Conservation (phyloP, 2,329 filamentous ascomycete species). For the Daldinia sp. region DNA sequence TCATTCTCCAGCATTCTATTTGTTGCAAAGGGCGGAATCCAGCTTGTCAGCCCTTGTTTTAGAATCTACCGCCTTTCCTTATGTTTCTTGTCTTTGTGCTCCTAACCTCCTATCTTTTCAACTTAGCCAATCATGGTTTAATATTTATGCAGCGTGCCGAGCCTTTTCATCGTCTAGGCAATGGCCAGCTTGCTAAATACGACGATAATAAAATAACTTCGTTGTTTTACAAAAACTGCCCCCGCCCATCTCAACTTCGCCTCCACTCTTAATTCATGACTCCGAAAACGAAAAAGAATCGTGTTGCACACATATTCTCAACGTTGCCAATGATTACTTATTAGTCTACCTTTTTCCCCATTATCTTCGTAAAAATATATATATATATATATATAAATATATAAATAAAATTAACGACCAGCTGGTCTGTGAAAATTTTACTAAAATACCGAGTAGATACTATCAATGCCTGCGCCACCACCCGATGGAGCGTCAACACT, state of each 20-base stretch:
- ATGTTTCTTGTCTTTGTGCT: constrained; percentile 22
- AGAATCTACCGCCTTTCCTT: constrained; percentile 6
- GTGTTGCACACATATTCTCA: constrained; percentile 5
- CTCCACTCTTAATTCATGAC: neutral
- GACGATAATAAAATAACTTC: constrained; percentile 19
- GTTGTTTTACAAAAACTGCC: constrained; percentile 23
- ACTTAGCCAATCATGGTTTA: constrained; percentile 19
- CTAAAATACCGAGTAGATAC: constrained; percentile 11
- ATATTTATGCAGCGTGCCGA: constrained; percentile 33
- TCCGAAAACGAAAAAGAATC: constrained; percentile 15
- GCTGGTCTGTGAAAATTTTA: neutral
- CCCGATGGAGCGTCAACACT: constrained; percentile 30
- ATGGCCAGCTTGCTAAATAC: constrained; percentile 23
- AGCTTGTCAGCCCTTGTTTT: constrained; percentile 33
- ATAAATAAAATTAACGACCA: constrained; percentile 8
- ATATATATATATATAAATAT: neutral
- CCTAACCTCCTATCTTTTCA: constrained; percentile 13
- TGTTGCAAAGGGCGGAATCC: constrained; percentile 30
- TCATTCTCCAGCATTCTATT: constrained; percentile 28
- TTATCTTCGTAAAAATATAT: constrained; percentile 24
- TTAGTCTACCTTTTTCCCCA: neutral
- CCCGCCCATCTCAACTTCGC: constrained; percentile 1
- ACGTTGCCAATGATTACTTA: neutral
- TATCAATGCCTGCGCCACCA: constrained; percentile 23
- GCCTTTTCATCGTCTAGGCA: constrained; percentile 26